Evolutionary conservation across 495 filamentous ascomycete genomes (phyloP).

Genomic region (Cercophora newfieldiana): DNA sequence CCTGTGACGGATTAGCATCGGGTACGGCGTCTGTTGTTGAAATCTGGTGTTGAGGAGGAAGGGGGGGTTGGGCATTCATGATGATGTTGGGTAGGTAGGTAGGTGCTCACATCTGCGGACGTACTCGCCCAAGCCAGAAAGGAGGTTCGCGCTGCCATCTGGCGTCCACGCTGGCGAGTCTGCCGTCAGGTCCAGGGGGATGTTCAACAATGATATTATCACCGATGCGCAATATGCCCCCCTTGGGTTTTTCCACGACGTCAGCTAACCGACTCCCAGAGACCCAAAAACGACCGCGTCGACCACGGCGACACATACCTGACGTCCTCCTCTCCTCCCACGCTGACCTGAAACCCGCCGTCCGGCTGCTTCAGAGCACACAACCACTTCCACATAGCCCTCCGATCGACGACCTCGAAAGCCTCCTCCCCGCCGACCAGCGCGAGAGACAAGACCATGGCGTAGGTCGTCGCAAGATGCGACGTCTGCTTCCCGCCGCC

Average conservation of each 20-base stretch:
- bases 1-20: conserved; percentile 49
- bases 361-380: conserved; percentile 77
- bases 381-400: conserved; percentile 86
- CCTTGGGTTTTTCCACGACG: conserved; percentile 40
- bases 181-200: conserved; percentile 76
- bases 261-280: background rate
- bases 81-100: background rate
- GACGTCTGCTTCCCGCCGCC: conserved; percentile 89
- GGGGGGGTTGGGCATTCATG: background rate
- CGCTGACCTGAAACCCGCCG: conserved; percentile 78
- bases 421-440: conserved; percentile 73
- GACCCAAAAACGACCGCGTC: conserved; percentile 16
- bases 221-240: conserved; percentile 89
- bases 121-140: conserved; percentile 73
- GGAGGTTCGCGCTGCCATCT: conserved; percentile 53
- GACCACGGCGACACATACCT: conserved; percentile 58
- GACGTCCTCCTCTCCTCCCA: conserved; percentile 88
- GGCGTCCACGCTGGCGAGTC: conserved; percentile 52
- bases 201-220: conserved; percentile 74
- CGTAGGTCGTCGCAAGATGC: conserved; percentile 87
- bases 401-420: conserved; percentile 74
- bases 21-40: background rate
- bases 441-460: conserved; percentile 71
- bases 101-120: conserved; percentile 74
- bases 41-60: background rate